A percentile compares a stretch with the other conserved stretches of the same genome.
Evolutionary conservation across 257 asterid genomes (phyloP).

Genomic region (Gardenia jasminoides): DNA sequence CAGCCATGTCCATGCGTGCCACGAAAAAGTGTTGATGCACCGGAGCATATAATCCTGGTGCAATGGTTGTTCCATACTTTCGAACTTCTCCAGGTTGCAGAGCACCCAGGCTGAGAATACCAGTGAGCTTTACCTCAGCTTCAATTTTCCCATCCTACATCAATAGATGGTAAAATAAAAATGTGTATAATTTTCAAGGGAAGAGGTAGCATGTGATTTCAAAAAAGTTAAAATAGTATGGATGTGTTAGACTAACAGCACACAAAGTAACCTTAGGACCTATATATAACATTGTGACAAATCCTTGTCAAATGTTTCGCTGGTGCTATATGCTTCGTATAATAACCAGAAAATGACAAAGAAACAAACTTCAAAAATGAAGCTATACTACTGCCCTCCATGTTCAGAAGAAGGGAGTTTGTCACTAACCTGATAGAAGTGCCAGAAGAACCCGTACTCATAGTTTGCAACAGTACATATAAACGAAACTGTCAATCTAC

Average conservation of each 20-base stretch:
- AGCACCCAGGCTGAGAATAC: conserved; percentile 50
- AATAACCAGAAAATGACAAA: background rate
- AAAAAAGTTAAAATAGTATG: background rate
- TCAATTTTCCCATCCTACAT: conserved; percentile 97
- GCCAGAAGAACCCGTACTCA: conserved; percentile 97
- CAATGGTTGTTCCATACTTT: conserved; percentile 64
- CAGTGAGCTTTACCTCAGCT: conserved; percentile 98
- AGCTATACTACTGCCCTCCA: background rate
- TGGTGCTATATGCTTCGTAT: background rate
- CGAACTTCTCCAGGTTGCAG: conserved; percentile 41
- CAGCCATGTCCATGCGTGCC: conserved; percentile 98
- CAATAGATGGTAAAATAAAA: conserved; percentile 17
- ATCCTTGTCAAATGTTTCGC: background rate
- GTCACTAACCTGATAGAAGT: conserved; percentile 69
- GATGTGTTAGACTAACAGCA: background rate
- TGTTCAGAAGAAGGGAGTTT: background rate
- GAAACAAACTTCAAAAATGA: background rate
- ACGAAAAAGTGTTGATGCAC: conserved; percentile 98
- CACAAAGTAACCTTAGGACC: background rate
- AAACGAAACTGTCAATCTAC: conserved; percentile 90
- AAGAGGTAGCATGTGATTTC: background rate
- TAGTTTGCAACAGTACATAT: conserved; percentile 98
- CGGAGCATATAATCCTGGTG: conserved; percentile 95
- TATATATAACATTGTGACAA: background rate
- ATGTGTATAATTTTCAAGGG: background rate